Evolutionary conservation across 805 yeast species (phyloP).

Genomic region (Teunomyces cretensis): DNA sequence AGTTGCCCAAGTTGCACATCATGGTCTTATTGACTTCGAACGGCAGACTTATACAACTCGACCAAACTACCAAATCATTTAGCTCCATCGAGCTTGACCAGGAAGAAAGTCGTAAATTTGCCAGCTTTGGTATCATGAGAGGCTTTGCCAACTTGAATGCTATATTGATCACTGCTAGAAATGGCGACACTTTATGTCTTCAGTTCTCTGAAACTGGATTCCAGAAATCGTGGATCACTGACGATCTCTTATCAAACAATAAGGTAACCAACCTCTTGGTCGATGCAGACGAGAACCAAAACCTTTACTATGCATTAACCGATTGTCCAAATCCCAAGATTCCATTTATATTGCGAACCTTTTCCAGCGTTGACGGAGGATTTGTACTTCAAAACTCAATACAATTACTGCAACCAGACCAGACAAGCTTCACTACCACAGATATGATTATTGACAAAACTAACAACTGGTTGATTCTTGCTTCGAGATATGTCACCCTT

Average conservation of each 20-base stretch:
- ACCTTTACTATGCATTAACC: constrained; percentile 38
- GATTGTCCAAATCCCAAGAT: constrained; percentile 72
- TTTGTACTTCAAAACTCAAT: constrained; percentile 28
- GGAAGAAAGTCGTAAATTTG: constrained; percentile 20
- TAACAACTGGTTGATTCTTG: constrained; percentile 51
- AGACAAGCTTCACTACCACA: constrained; percentile 54
- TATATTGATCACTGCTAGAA: constrained; percentile 24
- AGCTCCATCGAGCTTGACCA: not conserved
- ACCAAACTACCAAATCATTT: constrained; percentile 12
- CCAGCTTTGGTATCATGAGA: constrained; percentile 43
- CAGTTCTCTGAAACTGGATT: constrained; percentile 24
- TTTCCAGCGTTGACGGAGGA: constrained; percentile 19
- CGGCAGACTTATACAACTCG: constrained; percentile 49
- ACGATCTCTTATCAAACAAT: constrained; percentile 24
- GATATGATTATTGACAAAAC: constrained; percentile 46
- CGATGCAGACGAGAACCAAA: constrained; percentile 14
- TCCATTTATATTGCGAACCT: constrained; percentile 45
- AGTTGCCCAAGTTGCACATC: constrained; percentile 41
- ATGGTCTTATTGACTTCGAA: constrained; percentile 55
- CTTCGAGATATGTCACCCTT: constrained; percentile 70
- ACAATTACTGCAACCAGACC: constrained; percentile 40
- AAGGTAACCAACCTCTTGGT: constrained; percentile 53
- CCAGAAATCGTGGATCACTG: constrained; percentile 24
- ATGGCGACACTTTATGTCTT: constrained; percentile 46
- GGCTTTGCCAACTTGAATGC: constrained; percentile 35